Conservation (phyloP, 2,329 filamentous ascomycete genomes). For the Colletotrichum siamense region DNA sequence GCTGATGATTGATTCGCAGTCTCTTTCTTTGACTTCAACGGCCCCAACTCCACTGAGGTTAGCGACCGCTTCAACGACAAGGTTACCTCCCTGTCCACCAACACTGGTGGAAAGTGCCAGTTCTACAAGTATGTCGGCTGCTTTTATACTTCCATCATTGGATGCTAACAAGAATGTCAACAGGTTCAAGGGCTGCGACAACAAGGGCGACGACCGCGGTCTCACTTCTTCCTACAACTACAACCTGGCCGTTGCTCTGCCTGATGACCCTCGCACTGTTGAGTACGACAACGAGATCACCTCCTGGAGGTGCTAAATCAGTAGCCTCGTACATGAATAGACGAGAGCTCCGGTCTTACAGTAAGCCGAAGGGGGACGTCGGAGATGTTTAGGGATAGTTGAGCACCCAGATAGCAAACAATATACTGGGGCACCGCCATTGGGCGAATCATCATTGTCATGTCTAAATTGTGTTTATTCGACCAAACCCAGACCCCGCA, state of each 20-base stretch:
- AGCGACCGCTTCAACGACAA: slow-evolving; percentile 10
- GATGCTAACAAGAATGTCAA: not conserved
- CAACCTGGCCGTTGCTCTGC: slow-evolving; percentile 1
- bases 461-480: not conserved
- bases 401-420: not conserved
- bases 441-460: not conserved
- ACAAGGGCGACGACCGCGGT: slow-evolving; percentile 19
- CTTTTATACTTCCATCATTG: no score
- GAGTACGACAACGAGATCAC: slow-evolving; percentile 16
- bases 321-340: no score
- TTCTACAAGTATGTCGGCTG: slow-evolving; percentile 4
- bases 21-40: slow-evolving; percentile 6
- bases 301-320: slow-evolving; percentile 11
- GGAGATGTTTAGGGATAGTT: not conserved
- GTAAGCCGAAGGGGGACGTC: not conserved
- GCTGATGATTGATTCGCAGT: not conserved
- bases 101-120: slow-evolving; percentile 15
- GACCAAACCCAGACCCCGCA: not conserved
- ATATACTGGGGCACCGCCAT: not conserved
- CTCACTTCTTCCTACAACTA: slow-evolving; percentile 12
- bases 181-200: slow-evolving; percentile 9
- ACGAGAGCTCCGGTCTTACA: not conserved
- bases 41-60: not conserved
- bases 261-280: slow-evolving; percentile 1
- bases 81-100: slow-evolving; percentile 4